Evolutionary conservation across 352 stramenopile species (phyloP), one percentile per base, ranked within the genome.

Genomic region (Pythium aristosporum): DNA sequence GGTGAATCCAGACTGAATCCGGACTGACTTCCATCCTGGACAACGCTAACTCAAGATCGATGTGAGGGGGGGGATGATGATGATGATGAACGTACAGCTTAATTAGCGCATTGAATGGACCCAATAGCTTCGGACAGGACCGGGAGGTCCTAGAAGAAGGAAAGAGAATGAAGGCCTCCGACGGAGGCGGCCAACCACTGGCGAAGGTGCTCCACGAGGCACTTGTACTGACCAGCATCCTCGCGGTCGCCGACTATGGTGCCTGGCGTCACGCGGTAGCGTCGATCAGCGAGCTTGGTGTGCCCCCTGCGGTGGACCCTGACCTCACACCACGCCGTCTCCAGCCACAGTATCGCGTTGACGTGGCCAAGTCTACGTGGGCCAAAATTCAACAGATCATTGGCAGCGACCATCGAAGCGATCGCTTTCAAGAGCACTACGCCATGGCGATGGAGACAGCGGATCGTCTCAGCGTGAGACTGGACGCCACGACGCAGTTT

Each of bases 151-250:
- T n/a, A n/a, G n/a, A n/a, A n/a, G n/a, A n/a, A n/a, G n/a, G n/a
- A n/a, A n/a, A n/a, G n/a, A n/a, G n/a, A n/a, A n/a, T n/a, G n/a
- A n/a, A n/a, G n/a, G n/a, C n/a, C n/a, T n/a, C n/a, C n/a, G n/a
- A n/a, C n/a, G n/a, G n/a, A n/a, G n/a, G n/a, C n/a, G n/a, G n/a
- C n/a, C n/a, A n/a, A n/a, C n/a, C n/a, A n/a, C n/a, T n/a, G n/a
- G n/a, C n/a, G n/a, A n/a, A n/a, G n/a, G n/a, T 15, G 32, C 25
- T 57, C 25, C 51, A 41, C 34, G 51, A 57, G n/a, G 30, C 51
- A n/a, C n/a, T 57, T 10, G 25, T 57, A 32, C 30, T 57, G 18
- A 57, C 34, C 5, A 57, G 34, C 25, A 25, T 57, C 2, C 18
- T 46, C 13, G 51, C 51, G 6, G 34, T 12, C 8, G 34, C 25